Evolutionary conservation across 179 eudicot species (phyloP).

Genomic region (Beta lomatogona): DNA sequence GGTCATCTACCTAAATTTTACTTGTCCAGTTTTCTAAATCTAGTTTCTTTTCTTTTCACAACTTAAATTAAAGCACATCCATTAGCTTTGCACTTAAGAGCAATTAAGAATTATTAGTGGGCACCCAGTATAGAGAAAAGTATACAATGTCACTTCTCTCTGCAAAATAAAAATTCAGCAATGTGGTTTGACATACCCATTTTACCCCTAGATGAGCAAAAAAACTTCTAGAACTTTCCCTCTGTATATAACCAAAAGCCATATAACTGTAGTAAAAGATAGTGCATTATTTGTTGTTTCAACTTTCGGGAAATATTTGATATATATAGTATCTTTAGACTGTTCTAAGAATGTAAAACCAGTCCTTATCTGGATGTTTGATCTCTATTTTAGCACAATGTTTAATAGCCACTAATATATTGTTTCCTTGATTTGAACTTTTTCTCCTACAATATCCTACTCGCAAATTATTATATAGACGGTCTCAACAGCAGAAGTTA

Average conservation of each 20-base stretch:
- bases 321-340: neutral
- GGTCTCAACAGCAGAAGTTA: no score
- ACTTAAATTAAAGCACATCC: neutral
- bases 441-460: neutral
- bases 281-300: neutral
- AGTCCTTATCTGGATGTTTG: neutral
- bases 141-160: no score
- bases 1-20: neutral
- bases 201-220: no score
- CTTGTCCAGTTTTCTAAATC: neutral
- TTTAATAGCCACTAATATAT: slow-evolving; percentile 17
- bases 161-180: no score
- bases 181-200: no score
- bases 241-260: neutral
- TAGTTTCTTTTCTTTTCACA: neutral
- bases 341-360: slow-evolving; percentile 8
- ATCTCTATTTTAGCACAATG: slow-evolving; percentile 13
- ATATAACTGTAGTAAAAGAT: neutral
- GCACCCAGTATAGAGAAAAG: neutral
- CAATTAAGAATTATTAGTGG: neutral
- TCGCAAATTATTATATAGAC: no score
- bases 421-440: slow-evolving; percentile 3
- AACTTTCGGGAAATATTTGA: neutral
- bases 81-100: neutral
- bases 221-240: no score